A percentile compares a stretch with the other conserved stretches of the same genome.
phyloP scores from a whole-genome alignment of 1,284 basidiomycete species.

The Cryptococcus amylolentus region DNA sequence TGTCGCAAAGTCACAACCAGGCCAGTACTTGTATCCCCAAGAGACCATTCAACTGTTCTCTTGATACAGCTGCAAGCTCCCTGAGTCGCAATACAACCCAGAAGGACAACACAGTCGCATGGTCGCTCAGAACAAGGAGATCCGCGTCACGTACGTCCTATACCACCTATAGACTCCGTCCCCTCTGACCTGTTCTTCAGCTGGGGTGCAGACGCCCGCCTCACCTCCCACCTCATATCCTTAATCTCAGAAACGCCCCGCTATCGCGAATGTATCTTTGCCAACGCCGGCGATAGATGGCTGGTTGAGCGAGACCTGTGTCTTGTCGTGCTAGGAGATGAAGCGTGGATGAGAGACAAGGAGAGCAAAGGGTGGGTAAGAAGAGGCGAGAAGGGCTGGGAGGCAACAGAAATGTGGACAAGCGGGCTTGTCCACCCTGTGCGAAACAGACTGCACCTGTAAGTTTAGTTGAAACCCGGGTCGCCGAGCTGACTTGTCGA shows the following conservation, averaged over 20 bases:
- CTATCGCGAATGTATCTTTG: background rate
- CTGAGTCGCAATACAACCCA: too few species aligned
- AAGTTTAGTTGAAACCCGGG: background rate
- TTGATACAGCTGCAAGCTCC: too few species aligned
- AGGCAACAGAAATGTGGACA: slow-evolving; percentile 1
- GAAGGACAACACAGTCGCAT: too few species aligned
- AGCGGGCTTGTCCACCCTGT: slow-evolving; percentile 4
- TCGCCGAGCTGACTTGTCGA: background rate
- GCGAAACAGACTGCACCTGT: background rate
- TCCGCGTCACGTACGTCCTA: slow-evolving; percentile 1
- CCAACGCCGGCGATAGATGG: slow-evolving; percentile 1
- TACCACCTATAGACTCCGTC: background rate
- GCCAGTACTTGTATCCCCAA: too few species aligned
- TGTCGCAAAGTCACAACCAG: too few species aligned
- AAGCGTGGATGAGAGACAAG: slow-evolving; percentile 9
- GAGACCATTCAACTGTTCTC: too few species aligned
- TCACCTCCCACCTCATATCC: background rate
- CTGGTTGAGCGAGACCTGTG: slow-evolving; percentile 1
- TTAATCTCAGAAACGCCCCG: background rate
- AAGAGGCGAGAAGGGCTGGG: background rate
- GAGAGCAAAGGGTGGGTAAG: slow-evolving; percentile 4
- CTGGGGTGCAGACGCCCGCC: background rate
- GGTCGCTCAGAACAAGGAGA: background rate
- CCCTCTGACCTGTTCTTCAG: background rate
- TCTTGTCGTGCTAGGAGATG: slow-evolving; percentile 2